Base-by-base conservation (phyloP, 1,284 basidiomycete genomes). In the Spongispora temasekensis region DNA sequence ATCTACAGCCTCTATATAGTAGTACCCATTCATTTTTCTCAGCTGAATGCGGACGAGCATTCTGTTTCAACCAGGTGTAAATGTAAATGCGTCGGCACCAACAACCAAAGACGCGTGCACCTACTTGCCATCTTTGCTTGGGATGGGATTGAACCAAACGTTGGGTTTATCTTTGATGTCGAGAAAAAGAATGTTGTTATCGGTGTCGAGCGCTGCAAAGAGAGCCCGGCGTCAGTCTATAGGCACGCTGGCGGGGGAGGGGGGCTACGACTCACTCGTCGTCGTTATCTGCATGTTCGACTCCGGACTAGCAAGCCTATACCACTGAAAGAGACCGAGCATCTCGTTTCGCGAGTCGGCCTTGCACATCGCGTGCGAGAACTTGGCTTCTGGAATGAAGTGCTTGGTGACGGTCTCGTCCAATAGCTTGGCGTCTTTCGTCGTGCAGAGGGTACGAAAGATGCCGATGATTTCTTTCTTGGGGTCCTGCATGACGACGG, bases 311-410 rank as follows among this genome's bases (percentile, higher is more conserved):
- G 62, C 58, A 32, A 75, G 62, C 48, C 72, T 69, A 53, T 61
- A 73, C 71, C 72, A 73, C 25, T 73, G 64, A 61, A 66, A 75
- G 40, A 73, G 44, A 19, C 71, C 72, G 0, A 71, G 37, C 42
- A 75, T 65, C 48, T 75, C 62, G 56, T 66, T 65, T 30, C 71
- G 57, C 5, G 70, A 66, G 42, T 59, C 62, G 55, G 71, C 68
- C 17, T 2, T 68, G 69, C 63, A 73, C 30, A 75, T 17, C 7
- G 68, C 64, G 57, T 75, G 70, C 17, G 34, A 62, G 56, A 74
- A 59, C 53, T 60, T 63, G 9, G 71, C 71, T 42, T 75, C 61
- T 3, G 58, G 37, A 21, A 52, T 30, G 19, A 63, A 72, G 50
- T 70, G 65, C 50, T 53, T 63, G 1, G 4, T 56, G 51, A 73